Evolutionary conservation across 192 early-diverging fungal genomes (phyloP), one percentile per base, ranked within the genome.

Genomic region (Backusella parvicylindrica): DNA sequence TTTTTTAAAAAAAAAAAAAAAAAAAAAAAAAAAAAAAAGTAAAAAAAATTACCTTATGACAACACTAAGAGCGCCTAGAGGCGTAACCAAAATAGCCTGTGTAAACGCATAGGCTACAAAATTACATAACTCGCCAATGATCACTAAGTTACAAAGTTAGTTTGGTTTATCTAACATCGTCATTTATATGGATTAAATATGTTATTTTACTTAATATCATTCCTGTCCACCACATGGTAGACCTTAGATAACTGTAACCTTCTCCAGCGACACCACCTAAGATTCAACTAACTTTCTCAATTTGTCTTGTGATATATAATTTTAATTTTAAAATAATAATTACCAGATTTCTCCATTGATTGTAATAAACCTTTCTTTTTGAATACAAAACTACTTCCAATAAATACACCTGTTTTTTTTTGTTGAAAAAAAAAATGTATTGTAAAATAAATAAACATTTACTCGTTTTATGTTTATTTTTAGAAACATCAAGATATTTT

Each of bases 61-160:
- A 8, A 97, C 96, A 82, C 93, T 95, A 15, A 95, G 85, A 15
- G 96, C 96, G 30, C 97, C 97, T 47, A 99, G 82, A 37, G 97
- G 97, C 5, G 97, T 99, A 11, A 99, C 95, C 37, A 99, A 79
- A 50, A 99, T 94, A n/a, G 97, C 97, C 1, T 95, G 96, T 35
- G 95, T 94, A 86, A 95, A 99, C 31, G 95, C 92, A 78, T 99
- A 99, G n/a, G 97, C 97, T 6, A 94, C 86, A 85, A 99, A 98
- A 87, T 99, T 99, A 68, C 94, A 94, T 47, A 94, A 81, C 83
- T 99, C 97, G 37, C 97, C 97, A 38, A 97, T 74, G 26, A 93
- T 92, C 97, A 99, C 94, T 95, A 72, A 38, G n/a, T n/a, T 21
- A 65, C 67, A 78, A 35, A 50, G 21, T 18, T 35, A 3, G 16